phyloP scores from a whole-genome alignment of 192 early-diverging fungal species.

The Entophlyctis helioformis region DNA sequence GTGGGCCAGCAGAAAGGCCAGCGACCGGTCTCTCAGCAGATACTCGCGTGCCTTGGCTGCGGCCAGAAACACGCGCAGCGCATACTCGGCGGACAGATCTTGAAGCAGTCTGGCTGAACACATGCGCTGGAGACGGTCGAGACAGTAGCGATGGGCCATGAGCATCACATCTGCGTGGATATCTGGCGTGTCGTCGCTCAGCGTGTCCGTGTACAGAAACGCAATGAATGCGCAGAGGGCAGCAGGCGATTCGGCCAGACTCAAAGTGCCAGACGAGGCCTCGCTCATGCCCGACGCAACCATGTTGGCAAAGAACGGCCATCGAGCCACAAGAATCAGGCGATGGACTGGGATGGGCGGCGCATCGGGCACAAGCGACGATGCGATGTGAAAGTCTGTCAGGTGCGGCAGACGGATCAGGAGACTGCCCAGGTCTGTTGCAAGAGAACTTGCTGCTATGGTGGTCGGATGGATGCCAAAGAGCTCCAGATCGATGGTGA shows the following conservation, averaged over 20 bases:
- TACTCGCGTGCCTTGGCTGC: constrained; percentile 35
- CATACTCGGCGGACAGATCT: constrained; percentile 38
- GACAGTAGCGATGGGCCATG: constrained; percentile 44
- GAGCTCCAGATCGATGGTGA: constrained; percentile 43
- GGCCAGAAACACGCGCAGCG: constrained; percentile 37
- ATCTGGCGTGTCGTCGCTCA: constrained; percentile 25
- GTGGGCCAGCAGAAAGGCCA: constrained; percentile 42
- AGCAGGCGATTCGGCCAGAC: constrained; percentile 37
- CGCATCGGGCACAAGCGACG: constrained; percentile 16
- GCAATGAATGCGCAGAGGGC: constrained; percentile 37
- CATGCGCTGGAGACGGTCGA: constrained; percentile 37
- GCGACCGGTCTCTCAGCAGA: constrained; percentile 34
- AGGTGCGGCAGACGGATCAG: constrained; percentile 34
- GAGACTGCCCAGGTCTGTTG: constrained; percentile 27
- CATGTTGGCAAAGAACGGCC: constrained; percentile 49
- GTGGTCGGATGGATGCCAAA: constrained; percentile 34
- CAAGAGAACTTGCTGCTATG: too few relatives aligned
- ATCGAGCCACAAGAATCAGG: constrained; percentile 46
- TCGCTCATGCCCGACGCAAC: constrained; percentile 44
- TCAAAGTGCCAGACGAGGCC: constrained; percentile 24
- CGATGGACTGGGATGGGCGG: constrained; percentile 40
- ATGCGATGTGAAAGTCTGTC: constrained; percentile 35
- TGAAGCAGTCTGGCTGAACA: constrained; percentile 32
- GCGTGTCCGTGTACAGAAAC: constrained; percentile 46
- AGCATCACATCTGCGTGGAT: constrained; percentile 41